Percentiles rank a stretch among this genome's conserved stretches.
phyloP scores from a whole-genome alignment of 352 stramenopile genomes.

The Phytophthora rubi region DNA sequence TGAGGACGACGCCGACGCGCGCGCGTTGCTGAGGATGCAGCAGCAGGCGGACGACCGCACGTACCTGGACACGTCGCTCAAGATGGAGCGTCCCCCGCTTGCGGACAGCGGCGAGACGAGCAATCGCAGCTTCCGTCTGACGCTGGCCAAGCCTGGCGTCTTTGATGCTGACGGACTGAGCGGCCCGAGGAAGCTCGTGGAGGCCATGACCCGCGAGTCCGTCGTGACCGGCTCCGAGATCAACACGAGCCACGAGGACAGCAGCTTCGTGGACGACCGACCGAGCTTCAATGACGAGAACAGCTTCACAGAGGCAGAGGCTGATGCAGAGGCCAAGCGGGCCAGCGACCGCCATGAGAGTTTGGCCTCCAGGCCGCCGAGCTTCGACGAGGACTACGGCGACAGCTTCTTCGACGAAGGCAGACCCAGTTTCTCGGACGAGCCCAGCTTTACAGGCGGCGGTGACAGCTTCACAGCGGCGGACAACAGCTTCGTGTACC shows the following conservation, averaged over 20 bases:
- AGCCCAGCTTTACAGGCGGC: conserved; percentile 27
- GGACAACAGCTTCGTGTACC: conserved; percentile 38
- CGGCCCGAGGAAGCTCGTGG: conserved; percentile 17
- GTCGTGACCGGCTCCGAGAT: neutral
- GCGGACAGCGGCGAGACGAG: neutral
- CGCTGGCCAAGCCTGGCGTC: conserved; percentile 14
- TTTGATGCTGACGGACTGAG: conserved; percentile 11
- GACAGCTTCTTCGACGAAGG: conserved; percentile 31
- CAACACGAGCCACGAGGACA: conserved; percentile 1
- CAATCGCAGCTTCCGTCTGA: conserved; percentile 27
- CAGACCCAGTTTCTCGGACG: conserved; percentile 33
- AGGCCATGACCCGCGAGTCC: neutral
- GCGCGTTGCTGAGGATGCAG: conserved; percentile 49
- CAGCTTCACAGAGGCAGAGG: conserved; percentile 2
- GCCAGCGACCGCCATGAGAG: conserved; percentile 9
- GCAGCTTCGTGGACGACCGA: neutral
- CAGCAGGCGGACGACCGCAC: conserved; percentile 56
- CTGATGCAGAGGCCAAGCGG: neutral
- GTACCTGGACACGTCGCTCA: conserved; percentile 46
- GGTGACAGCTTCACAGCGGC: conserved; percentile 20
- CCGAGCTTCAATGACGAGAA: conserved; percentile 8
- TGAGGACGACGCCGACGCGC: neutral
- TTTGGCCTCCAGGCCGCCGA: conserved; percentile 27
- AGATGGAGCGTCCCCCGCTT: conserved; percentile 25
- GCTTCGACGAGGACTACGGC: conserved; percentile 16